Conservation (phyloP, 257 asterid species). For the Salvia splendens region DNA sequence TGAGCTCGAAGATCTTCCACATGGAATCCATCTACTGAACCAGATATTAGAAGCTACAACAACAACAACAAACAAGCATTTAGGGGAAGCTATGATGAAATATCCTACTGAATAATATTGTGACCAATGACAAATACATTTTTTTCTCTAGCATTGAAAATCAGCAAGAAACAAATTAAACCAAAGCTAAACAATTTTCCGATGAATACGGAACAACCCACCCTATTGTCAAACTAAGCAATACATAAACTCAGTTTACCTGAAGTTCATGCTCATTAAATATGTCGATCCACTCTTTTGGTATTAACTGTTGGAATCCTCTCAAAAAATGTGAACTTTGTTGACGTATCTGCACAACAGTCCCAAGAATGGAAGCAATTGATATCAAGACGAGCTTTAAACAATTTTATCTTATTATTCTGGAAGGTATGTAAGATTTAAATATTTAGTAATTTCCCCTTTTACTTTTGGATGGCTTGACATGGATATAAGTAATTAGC, state of each 20-base stretch:
- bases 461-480: background rate
- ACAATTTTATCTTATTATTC: slow-evolving; percentile 5
- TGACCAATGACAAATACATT: background rate
- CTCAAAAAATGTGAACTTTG: slow-evolving; percentile 91
- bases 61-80: slow-evolving; percentile 10
- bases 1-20: slow-evolving; percentile 80
- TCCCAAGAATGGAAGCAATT: slow-evolving; percentile 21
- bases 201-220: slow-evolving; percentile 3
- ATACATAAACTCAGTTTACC: slow-evolving; percentile 45
- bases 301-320: slow-evolving; percentile 92
- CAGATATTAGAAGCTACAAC: slow-evolving; percentile 87
- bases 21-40: slow-evolving; percentile 87
- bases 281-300: slow-evolving; percentile 93
- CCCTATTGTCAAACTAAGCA: background rate
- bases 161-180: background rate
- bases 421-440: background rate
- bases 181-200: slow-evolving; percentile 13
- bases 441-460: background rate
- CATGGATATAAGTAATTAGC: slow-evolving; percentile 13
- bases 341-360: slow-evolving; percentile 75
- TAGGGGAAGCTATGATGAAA: slow-evolving; percentile 14
- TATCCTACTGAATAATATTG: background rate
- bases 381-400: slow-evolving; percentile 14
- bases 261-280: slow-evolving; percentile 98
- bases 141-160: background rate